phyloP scores from a whole-genome alignment of 2,329 filamentous ascomycete species.

The Cladosporium cucumerinum region DNA sequence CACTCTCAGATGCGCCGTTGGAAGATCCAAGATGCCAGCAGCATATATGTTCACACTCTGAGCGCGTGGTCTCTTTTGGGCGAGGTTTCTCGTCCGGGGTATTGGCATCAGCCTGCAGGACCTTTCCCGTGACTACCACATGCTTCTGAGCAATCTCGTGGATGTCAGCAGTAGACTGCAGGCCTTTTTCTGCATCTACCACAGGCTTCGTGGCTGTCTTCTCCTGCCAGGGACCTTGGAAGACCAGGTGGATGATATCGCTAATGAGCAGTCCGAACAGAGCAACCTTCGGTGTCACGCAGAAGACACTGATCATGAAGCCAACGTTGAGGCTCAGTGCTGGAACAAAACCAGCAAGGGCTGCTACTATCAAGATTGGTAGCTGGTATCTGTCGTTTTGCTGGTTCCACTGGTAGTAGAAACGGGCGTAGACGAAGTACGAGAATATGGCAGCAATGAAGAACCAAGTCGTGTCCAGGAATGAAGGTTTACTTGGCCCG shows the following conservation, averaged over 20 bases:
- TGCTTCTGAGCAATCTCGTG: neutral
- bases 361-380: neutral
- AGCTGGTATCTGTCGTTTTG: neutral
- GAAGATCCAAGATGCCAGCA: neutral
- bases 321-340: neutral
- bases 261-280: neutral
- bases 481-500: neutral
- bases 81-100: neutral
- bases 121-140: neutral
- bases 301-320: neutral
- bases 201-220: neutral
- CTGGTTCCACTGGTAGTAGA: neutral
- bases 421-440: neutral
- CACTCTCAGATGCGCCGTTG: neutral
- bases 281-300: neutral
- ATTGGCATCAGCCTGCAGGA: neutral
- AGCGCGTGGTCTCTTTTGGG: neutral
- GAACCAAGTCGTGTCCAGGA: neutral
- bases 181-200: neutral
- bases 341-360: neutral
- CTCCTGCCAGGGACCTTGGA: neutral
- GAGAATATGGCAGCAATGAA: neutral
- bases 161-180: neutral
- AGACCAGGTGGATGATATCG: neutral
- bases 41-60: neutral